These are phyloP conservation scores for Collybiopsis luxurians DNA, from an alignment of 768 basidiomycete species.

Conservation along the genomic window DNA sequence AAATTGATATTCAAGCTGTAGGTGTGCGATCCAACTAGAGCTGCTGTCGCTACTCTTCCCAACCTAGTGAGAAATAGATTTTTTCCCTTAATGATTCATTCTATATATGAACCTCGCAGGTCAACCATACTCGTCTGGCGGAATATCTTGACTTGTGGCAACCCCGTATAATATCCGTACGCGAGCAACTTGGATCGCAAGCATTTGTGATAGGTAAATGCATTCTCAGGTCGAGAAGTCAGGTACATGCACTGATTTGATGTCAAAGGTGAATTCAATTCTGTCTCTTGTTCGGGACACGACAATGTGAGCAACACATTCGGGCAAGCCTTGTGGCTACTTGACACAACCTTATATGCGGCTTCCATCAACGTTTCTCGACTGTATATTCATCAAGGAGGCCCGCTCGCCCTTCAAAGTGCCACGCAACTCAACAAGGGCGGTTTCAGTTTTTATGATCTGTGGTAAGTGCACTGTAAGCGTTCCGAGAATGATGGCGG, in stretches of 20 bases:
- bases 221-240: too few relatives aligned
- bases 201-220: constrained; percentile 50
- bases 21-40: constrained; percentile 42
- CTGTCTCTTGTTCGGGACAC: constrained; percentile 50
- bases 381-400: constrained; percentile 54
- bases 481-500: neutral
- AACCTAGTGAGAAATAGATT: constrained; percentile 35
- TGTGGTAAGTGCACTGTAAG: constrained; percentile 35
- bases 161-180: constrained; percentile 45
- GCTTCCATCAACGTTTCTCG: constrained; percentile 51
- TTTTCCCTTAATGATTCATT: too few relatives aligned
- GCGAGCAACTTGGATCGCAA: constrained; percentile 45
- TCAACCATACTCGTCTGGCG: constrained; percentile 51
- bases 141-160: constrained; percentile 56
- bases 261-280: constrained; percentile 49
- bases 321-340: constrained; percentile 52
- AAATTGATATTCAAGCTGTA: constrained; percentile 9
- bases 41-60: constrained; percentile 44
- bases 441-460: constrained; percentile 41
- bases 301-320: constrained; percentile 52
- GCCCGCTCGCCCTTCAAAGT: constrained; percentile 49
- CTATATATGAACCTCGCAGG: too few relatives aligned
- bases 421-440: constrained; percentile 49
- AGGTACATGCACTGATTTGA: neutral
- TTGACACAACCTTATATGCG: constrained; percentile 45